Evolutionary conservation across 305 asterid genomes (phyloP).

Genomic region (Plantago rigida): DNA sequence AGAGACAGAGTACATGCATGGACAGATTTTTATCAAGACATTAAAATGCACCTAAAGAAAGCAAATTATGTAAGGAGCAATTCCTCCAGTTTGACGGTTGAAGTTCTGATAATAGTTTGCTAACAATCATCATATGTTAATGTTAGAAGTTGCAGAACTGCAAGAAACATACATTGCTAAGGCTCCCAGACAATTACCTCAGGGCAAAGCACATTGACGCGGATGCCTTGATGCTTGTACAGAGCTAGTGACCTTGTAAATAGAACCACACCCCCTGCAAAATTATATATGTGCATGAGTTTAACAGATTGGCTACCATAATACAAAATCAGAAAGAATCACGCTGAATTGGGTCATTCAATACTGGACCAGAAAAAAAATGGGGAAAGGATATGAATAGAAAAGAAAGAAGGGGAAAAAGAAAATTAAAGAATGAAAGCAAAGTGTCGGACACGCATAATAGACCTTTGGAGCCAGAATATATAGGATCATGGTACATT

Average conservation of each 20-base stretch:
- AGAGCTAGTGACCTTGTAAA: constrained; percentile 76
- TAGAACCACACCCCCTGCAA: constrained; percentile 72
- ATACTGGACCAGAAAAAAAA: constrained; percentile 7
- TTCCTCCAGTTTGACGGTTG: constrained; percentile 1
- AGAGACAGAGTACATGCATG: neutral
- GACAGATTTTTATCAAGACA: neutral
- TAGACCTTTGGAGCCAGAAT: constrained; percentile 83
- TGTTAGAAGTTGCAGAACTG: neutral
- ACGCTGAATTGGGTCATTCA: constrained; percentile 10
- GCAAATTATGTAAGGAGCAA: neutral
- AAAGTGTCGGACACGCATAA: neutral
- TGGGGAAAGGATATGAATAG: neutral
- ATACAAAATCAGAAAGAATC: neutral
- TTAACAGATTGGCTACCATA: neutral
- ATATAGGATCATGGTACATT: constrained; percentile 61
- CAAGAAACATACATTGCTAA: neutral
- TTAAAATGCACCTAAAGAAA: constrained; percentile 1
- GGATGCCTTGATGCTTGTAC: constrained; percentile 76
- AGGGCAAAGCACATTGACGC: constrained; percentile 85
- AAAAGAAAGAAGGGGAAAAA: constrained; percentile 11
- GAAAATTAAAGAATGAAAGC: neutral
- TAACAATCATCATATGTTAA: neutral
- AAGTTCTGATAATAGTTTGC: constrained; percentile 6
- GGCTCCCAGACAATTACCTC: constrained; percentile 67
- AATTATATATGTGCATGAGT: constrained; percentile 22